Evolutionary conservation across 768 basidiomycete genomes (phyloP).

Genomic region (Trametes cinnabarina): DNA sequence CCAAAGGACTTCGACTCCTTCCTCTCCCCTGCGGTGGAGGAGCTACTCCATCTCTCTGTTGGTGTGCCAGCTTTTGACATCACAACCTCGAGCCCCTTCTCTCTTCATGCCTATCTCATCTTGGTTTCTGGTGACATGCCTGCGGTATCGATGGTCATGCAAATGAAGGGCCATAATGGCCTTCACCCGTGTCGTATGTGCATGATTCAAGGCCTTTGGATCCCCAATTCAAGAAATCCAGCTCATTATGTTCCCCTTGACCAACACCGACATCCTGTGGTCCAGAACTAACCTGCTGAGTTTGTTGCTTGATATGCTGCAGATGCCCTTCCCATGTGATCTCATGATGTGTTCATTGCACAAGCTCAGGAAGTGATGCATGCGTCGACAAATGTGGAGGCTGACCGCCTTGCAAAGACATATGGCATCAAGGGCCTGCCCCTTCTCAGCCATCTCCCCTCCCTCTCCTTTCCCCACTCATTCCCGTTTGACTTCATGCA

Average conservation of each 20-base stretch:
- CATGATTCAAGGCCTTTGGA: constrained; percentile 31
- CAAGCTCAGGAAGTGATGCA: constrained; percentile 22
- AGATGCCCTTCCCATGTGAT: constrained; percentile 40
- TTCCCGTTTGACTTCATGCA: constrained; percentile 54
- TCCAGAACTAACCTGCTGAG: too few relatives aligned
- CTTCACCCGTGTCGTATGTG: constrained; percentile 38
- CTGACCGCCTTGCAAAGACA: constrained; percentile 16
- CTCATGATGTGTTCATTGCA: constrained; percentile 44
- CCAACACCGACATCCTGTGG: too few relatives aligned
- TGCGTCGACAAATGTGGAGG: not conserved
- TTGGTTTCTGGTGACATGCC: constrained; percentile 36
- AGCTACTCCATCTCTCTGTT: constrained; percentile 32
- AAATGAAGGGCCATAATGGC: constrained; percentile 45
- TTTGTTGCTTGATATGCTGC: too few relatives aligned
- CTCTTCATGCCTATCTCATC: constrained; percentile 31
- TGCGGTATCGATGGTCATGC: constrained; percentile 29
- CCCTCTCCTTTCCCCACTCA: constrained; percentile 37
- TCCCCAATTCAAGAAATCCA: constrained; percentile 1
- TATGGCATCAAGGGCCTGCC: constrained; percentile 29
- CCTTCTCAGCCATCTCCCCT: constrained; percentile 31
- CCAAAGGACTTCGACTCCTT: constrained; percentile 42
- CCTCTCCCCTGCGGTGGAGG: constrained; percentile 35
- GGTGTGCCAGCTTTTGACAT: constrained; percentile 39
- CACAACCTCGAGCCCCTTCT: constrained; percentile 22
- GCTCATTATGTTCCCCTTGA: constrained; percentile 33